Conservation (phyloP, 2,329 filamentous ascomycete genomes). For the Bipolaris sorokiniana region DNA sequence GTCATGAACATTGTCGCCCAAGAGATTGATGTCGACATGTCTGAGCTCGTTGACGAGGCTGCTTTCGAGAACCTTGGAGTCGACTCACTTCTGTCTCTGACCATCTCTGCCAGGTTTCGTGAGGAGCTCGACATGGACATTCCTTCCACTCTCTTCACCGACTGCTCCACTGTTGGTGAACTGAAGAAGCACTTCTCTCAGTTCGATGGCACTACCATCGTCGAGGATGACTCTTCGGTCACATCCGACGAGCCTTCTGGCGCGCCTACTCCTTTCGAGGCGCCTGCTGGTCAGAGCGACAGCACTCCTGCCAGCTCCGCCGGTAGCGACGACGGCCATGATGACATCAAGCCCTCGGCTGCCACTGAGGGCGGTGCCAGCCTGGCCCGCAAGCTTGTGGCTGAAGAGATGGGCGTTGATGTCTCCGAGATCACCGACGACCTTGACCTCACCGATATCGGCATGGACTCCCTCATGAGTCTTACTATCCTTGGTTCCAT, state of each 20-base stretch:
- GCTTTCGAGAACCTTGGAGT: conserved; percentile 68
- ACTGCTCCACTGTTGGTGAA: conserved; percentile 65
- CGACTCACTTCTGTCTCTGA: conserved; percentile 66
- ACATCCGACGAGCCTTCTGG: conserved; percentile 48
- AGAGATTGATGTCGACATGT: conserved; percentile 66
- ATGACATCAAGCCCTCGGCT: conserved; percentile 41
- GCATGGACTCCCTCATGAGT: conserved; percentile 62
- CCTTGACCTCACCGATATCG: conserved; percentile 66
- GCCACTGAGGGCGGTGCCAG: conserved; percentile 51
- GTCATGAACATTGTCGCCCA: conserved; percentile 71
- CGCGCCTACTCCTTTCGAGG: conserved; percentile 52
- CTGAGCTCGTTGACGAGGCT: conserved; percentile 65
- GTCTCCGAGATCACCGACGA: conserved; percentile 60
- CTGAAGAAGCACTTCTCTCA: conserved; percentile 64
- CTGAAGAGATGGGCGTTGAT: conserved; percentile 69
- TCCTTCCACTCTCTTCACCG: conserved; percentile 64
- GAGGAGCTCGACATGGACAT: conserved; percentile 67
- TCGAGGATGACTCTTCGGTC: conserved; percentile 52
- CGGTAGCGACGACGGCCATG: conserved; percentile 54
- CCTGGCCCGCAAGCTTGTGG: conserved; percentile 57
- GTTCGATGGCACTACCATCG: conserved; percentile 51
- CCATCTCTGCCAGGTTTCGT: conserved; percentile 66
- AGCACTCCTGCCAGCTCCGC: conserved; percentile 59
- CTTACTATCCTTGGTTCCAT: conserved; percentile 59
- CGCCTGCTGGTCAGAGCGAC: conserved; percentile 35